These are phyloP conservation scores for Lagenaria siceraria DNA, from an alignment of 306 rosid species.

Conservation along the genomic window DNA sequence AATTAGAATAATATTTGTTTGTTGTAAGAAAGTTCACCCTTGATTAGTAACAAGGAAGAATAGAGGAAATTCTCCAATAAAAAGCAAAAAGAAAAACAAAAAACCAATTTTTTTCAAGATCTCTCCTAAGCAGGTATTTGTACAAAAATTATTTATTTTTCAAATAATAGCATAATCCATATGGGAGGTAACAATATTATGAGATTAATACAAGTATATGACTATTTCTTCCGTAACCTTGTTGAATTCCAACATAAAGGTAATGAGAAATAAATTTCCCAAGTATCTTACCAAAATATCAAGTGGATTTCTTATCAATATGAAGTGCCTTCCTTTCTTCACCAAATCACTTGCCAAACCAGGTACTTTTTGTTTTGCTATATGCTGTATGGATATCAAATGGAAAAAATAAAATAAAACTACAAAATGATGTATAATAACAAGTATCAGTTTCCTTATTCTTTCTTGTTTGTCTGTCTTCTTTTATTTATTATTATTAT, in stretches of 20 bases:
- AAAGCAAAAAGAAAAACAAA: not conserved
- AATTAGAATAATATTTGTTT: not conserved
- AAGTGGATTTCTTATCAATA: conserved; percentile 68
- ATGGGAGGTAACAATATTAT: not conserved
- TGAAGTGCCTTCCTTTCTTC: conserved; percentile 69
- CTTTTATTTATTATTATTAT: too few relatives aligned
- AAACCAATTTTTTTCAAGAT: not conserved
- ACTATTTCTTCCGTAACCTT: not conserved
- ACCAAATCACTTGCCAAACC: conserved; percentile 48
- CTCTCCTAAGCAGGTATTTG: not conserved
- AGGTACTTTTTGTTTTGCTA: conserved; percentile 50
- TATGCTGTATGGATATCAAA: conserved; percentile 36
- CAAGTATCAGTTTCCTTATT: not conserved
- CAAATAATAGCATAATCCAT: not conserved
- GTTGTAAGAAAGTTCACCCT: not conserved
- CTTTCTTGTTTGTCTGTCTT: not conserved
- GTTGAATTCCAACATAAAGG: not conserved
- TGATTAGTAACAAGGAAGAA: not conserved
- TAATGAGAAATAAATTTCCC: not conserved
- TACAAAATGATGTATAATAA: not conserved
- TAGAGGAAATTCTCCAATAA: not conserved
- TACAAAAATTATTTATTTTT: not conserved
- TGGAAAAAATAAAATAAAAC: not conserved
- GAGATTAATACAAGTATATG: not conserved
- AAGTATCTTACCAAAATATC: conserved; percentile 51